Evolutionary conservation across 2,329 filamentous ascomycete species (phyloP), one percentile per base, ranked within the genome.

Genomic region (Penicillium sp.): DNA sequence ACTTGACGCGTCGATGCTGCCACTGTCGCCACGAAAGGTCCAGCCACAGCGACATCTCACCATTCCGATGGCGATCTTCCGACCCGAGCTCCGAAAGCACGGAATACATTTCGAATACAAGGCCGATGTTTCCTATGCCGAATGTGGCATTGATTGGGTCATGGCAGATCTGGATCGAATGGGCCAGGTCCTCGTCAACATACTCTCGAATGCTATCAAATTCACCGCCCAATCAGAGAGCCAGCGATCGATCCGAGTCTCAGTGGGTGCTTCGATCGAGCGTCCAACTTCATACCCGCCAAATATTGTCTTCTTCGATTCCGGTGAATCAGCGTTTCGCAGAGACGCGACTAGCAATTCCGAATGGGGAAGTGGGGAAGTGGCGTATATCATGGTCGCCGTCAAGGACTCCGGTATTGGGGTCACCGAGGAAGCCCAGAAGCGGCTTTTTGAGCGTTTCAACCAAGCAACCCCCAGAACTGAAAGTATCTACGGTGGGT

Each of bases 131-230:
- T 88, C 87, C 0, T 89, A 87, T 68, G 77, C 76, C 4, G 75
- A 81, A 1, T 76, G 87, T 1, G 75, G 75, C 0, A 77, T 89
- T 35, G 84, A 88, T 36, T 91, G 86, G 79, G 84, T 92, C 13
- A 78, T 79, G 50, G 75, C 91, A 29, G 90, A 93, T 69, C 87
- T 90, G 0, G 89, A 87, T 17, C 82, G 90, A 25, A 85, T 93
- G 49, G 82, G 89, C 51, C 90, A 93, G 72, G 88, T 93, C 0
- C 78, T 93, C 4, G 91, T 93, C 70, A 93, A 93, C 66, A 80
- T 93, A 1, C 83, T 90, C 9, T 90, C 89, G 8, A 93, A 93
- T 66, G 89, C 89, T 0, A 87, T 93, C 72, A 93, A 93, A 67
- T 93, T 93, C 68, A 93, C 90, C 19, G 79, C 80, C 17, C 83